Evolutionary conservation across 345 rosid species (phyloP).

Genomic region (Firmiana major): DNA sequence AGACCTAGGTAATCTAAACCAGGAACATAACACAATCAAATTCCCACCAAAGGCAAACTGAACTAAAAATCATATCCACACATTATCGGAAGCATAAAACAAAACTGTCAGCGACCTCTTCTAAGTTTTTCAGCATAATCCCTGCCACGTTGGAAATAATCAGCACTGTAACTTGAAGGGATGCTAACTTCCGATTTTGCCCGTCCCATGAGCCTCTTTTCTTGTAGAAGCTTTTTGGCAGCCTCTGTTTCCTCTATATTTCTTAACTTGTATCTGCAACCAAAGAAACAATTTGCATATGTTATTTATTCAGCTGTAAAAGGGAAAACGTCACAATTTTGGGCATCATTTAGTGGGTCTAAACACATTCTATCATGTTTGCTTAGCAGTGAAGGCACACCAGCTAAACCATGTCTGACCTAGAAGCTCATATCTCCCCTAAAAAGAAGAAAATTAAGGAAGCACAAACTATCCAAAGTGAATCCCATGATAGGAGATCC

Average conservation of each 20-base stretch:
- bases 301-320: not conserved
- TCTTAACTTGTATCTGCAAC: slow-evolving; percentile 73
- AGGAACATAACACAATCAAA: no score
- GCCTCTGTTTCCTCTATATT: slow-evolving; percentile 99
- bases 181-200: slow-evolving; percentile 69
- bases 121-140: slow-evolving; percentile 95
- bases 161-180: slow-evolving; percentile 95
- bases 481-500: not conserved
- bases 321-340: not conserved
- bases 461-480: not conserved
- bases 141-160: slow-evolving; percentile 87
- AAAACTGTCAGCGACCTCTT: slow-evolving; percentile 51
- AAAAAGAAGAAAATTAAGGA: not conserved
- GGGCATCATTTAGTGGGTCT: not conserved
- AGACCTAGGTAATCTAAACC: not conserved
- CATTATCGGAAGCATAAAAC: not conserved
- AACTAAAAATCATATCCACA: not conserved
- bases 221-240: slow-evolving; percentile 94
- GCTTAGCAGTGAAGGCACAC: no score
- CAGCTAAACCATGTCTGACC: slow-evolving; percentile 13
- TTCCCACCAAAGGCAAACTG: not conserved
- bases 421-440: not conserved
- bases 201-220: slow-evolving; percentile 76
- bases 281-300: slow-evolving; percentile 13
- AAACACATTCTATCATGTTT: not conserved